These are phyloP conservation scores for Melastoma candidum DNA, from an alignment of 441 rosid species.

Conservation along the genomic window DNA sequence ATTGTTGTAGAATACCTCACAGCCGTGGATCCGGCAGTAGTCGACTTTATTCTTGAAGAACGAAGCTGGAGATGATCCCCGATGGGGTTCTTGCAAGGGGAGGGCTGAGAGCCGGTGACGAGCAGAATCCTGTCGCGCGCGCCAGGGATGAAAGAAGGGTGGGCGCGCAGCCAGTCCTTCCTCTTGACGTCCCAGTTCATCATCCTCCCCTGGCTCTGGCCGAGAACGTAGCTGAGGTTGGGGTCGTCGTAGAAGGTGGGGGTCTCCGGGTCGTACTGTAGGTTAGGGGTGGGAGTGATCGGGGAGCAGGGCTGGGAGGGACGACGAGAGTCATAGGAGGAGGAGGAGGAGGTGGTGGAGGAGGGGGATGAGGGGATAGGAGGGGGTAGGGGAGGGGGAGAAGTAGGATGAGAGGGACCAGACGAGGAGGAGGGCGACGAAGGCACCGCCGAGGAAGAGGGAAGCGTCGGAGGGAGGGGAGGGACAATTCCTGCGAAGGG, in stretches of 20 bases:
- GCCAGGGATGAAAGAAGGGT: conserved; percentile 52
- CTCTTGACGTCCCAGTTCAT: conserved; percentile 77
- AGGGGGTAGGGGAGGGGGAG: background rate
- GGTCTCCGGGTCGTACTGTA: conserved; percentile 14
- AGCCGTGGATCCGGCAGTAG: conserved; percentile 71
- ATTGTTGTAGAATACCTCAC: conserved; percentile 66
- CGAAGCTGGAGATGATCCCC: conserved; percentile 72
- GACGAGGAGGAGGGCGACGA: conserved; percentile 37
- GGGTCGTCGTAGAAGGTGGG: conserved; percentile 66
- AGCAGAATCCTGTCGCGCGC: conserved; percentile 48
- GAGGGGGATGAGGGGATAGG: background rate
- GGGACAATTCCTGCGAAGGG: conserved; percentile 20
- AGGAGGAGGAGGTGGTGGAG: background rate
- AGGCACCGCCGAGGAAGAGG: conserved; percentile 41
- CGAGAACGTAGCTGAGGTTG: conserved; percentile 49
- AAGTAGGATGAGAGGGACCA: conserved; percentile 43
- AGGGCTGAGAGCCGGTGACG: conserved; percentile 72
- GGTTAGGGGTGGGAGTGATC: conserved; percentile 1
- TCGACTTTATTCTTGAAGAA: conserved; percentile 88
- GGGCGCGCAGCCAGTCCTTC: conserved; percentile 52
- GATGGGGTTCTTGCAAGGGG: conserved; percentile 65
- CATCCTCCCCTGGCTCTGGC: conserved; percentile 31
- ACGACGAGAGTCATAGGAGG: conserved; percentile 3
- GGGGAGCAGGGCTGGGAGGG: too few relatives aligned
- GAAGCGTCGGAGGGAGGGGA: conserved; percentile 29